Evolutionary conservation across 768 basidiomycete species (phyloP), one percentile per base, ranked within the genome.

Genomic region (Pisolithus orientalis): DNA sequence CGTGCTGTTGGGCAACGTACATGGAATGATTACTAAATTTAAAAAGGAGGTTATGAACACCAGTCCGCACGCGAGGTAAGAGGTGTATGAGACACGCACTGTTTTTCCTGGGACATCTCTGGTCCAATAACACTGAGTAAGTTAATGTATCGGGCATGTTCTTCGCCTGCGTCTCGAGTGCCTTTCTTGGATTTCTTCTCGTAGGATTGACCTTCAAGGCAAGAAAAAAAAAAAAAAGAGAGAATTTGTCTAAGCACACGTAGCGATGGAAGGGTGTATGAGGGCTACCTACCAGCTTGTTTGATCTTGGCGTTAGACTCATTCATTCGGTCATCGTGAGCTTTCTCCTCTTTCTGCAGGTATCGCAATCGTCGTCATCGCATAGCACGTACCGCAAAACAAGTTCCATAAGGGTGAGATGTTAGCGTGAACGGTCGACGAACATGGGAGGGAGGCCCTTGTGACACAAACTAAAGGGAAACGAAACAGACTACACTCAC

Each of bases 131-230:
- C 72, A 59, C 79, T 85, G 53, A 90, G 81, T 1, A 89, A 71
- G 59, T 81, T 82, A 54, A 91, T 81, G 63, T 90, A 91, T 16
- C 84, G 80, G 45, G 82, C 78, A 62, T 90, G 89, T 59, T 90
- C 89, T 29, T 89, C 88, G 7, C 71, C 70, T 5, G 76, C 82
- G 58, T 90, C 86, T 17, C 73, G 73, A 9, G 80, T 66, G 44
- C 78, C 85, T 69, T 83, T 86, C 75, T 87, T 89, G 28, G 82
- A 77, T 63, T 87, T 90, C 74, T 87, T 87, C 72, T 91, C 88
- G 48, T 87, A 90, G 13, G 65, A 56, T 62, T 82, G 83, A 53
- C 87, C 89, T 88, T 28, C 17, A 44, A 0, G 37, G 25, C 37
- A 47, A 11, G 3, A 46, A 63, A 13, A 56, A 55, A 55, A 38